Evolutionary conservation across 768 basidiomycete species (phyloP).

Genomic region (Suillus tomentosus): DNA sequence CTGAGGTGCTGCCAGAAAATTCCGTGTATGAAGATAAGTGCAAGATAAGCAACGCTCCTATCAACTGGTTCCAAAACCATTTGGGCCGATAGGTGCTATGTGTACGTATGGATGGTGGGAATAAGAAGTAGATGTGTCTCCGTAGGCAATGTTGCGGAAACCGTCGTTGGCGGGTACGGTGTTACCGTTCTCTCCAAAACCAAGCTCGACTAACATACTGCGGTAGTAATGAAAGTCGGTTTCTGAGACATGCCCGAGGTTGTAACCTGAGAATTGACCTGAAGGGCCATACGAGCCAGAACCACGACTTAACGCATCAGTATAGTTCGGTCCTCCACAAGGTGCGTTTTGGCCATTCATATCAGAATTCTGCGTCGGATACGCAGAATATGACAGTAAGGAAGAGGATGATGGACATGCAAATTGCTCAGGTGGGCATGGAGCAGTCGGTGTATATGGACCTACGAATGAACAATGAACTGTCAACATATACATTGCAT

Average conservation of each 20-base stretch:
- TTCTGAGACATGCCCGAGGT: constrained; percentile 46
- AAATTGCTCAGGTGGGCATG: constrained; percentile 26
- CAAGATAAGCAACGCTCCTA: constrained; percentile 1
- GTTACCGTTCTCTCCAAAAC: constrained; percentile 52
- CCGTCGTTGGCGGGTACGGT: constrained; percentile 25
- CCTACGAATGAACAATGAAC: constrained; percentile 16
- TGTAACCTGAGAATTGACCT: not conserved
- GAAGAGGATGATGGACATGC: constrained; percentile 16
- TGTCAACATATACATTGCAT: constrained; percentile 16
- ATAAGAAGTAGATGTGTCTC: constrained; percentile 39
- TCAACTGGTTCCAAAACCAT: constrained; percentile 27
- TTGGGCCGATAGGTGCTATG: constrained; percentile 26
- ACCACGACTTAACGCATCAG: not conserved
- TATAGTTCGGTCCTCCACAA: not conserved
- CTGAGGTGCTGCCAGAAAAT: not conserved
- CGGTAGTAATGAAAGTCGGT: constrained; percentile 73
- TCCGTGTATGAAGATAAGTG: constrained; percentile 2
- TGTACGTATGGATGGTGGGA: constrained; percentile 36
- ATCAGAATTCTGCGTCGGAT: not conserved
- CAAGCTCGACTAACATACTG: constrained; percentile 74
- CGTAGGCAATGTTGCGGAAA: constrained; percentile 27
- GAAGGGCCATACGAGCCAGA: constrained; percentile 2
- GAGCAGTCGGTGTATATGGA: constrained; percentile 23
- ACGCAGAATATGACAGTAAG: constrained; percentile 20
- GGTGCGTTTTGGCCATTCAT: not conserved